Percentiles rank a stretch among this genome's conserved stretches.
Evolutionary conservation across 352 stramenopile genomes (phyloP).

Genomic region (Pythium rishiriense): DNA sequence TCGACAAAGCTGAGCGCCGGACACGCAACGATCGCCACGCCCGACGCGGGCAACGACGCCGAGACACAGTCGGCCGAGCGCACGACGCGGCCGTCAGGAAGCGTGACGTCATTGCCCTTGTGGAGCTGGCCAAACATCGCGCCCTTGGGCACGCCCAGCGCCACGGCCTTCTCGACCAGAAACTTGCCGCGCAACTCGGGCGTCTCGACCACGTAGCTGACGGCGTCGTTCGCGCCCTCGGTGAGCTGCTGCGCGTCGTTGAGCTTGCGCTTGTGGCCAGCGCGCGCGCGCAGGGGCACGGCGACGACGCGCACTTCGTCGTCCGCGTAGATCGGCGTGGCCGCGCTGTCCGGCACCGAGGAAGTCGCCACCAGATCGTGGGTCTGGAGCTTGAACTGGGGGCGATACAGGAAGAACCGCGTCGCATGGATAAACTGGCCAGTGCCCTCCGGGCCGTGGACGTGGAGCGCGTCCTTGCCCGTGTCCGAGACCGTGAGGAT

Average conservation of each 20-base stretch:
- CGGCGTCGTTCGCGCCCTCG: conserved; percentile 35
- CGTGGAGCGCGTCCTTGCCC: conserved; percentile 67
- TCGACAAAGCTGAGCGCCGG: conserved; percentile 64
- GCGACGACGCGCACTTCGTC: conserved; percentile 57
- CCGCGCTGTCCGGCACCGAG: neutral
- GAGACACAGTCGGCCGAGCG: conserved; percentile 70
- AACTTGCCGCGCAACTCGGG: conserved; percentile 74
- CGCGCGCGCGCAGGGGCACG: conserved; percentile 35
- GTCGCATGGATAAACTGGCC: conserved; percentile 72
- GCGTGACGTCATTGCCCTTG: conserved; percentile 74
- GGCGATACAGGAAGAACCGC: conserved; percentile 81
- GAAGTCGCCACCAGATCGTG: conserved; percentile 31
- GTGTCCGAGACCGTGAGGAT: conserved; percentile 89
- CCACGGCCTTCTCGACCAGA: conserved; percentile 64
- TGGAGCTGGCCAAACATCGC: conserved; percentile 79
- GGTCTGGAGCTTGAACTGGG: conserved; percentile 54
- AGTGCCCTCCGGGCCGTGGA: conserved; percentile 74
- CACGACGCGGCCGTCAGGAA: conserved; percentile 63
- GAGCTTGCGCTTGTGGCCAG: conserved; percentile 64
- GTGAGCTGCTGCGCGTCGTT: conserved; percentile 29
- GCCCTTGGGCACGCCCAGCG: conserved; percentile 73
- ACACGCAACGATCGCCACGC: conserved; percentile 60
- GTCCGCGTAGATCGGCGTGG: conserved; percentile 42
- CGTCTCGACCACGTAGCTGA: conserved; percentile 82
- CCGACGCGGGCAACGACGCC: conserved; percentile 51